Percentiles rank a stretch among this genome's conserved stretches.
These are phyloP conservation scores for Aspergillus affinis DNA, from an alignment of 495 filamentous ascomycete genomes.

Conservation along the genomic window DNA sequence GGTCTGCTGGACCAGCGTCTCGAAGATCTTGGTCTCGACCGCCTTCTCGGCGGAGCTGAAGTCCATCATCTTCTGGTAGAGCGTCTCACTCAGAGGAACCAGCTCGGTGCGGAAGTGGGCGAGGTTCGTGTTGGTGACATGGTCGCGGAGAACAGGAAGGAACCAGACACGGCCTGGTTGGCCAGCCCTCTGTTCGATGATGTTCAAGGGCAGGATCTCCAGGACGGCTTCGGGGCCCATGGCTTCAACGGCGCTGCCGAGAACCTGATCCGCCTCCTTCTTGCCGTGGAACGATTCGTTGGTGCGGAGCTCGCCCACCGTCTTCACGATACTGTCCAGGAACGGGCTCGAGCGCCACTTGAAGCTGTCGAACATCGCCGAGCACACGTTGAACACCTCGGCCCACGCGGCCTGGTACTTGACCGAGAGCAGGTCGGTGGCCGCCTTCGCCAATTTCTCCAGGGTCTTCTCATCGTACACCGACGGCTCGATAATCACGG, in stretches of 20 bases:
- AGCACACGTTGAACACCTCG: slow-evolving; percentile 88
- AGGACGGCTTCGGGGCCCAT: slow-evolving; percentile 87
- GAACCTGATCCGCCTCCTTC: slow-evolving; percentile 87
- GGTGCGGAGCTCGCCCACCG: slow-evolving; percentile 80
- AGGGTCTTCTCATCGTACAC: slow-evolving; percentile 84
- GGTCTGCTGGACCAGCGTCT: slow-evolving; percentile 91
- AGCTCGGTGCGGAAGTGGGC: slow-evolving; percentile 81
- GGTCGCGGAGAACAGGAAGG: slow-evolving; percentile 82
- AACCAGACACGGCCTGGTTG: slow-evolving; percentile 91
- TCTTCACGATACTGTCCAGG: slow-evolving; percentile 68
- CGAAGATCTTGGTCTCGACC: slow-evolving; percentile 94
- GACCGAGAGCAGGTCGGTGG: slow-evolving; percentile 72
- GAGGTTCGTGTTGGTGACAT: slow-evolving; percentile 80
- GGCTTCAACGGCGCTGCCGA: slow-evolving; percentile 79
- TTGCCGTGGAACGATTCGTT: slow-evolving; percentile 91
- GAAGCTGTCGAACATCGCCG: slow-evolving; percentile 82
- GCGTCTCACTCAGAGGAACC: slow-evolving; percentile 81
- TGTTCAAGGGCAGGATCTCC: slow-evolving; percentile 78
- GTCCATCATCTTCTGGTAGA: slow-evolving; percentile 86
- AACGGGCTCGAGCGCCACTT: slow-evolving; percentile 80
- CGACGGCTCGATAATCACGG: slow-evolving; percentile 80
- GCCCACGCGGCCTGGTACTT: slow-evolving; percentile 94
- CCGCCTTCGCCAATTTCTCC: slow-evolving; percentile 66
- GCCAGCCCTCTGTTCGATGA: slow-evolving; percentile 69
- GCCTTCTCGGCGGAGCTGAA: slow-evolving; percentile 78